Percentiles rank a stretch among this genome's conserved stretches.
These are phyloP conservation scores for Chaetoceros tenuissimus DNA, from an alignment of 108 stramenopile species.

Conservation along the genomic window DNA sequence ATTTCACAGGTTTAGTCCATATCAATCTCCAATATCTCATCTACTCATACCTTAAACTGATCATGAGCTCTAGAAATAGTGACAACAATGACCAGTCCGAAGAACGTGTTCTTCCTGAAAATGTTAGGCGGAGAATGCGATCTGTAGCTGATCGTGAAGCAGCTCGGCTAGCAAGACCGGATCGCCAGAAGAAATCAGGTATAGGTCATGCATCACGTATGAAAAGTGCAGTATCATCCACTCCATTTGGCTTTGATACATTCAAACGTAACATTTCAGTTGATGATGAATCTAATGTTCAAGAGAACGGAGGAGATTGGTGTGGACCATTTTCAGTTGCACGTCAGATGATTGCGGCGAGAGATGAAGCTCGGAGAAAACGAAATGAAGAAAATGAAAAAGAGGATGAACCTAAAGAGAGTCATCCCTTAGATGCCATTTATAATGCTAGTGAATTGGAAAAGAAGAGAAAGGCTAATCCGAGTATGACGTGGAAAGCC, in stretches of 20 bases:
- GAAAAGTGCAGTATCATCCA: constrained; percentile 63
- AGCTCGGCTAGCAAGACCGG: constrained; percentile 49
- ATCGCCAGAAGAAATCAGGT: constrained; percentile 12
- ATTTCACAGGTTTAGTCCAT: too few species aligned
- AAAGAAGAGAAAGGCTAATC: constrained; percentile 25
- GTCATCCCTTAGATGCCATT: constrained; percentile 64
- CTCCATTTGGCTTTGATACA: constrained; percentile 52
- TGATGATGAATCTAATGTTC: constrained; percentile 10
- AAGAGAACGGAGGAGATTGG: constrained; percentile 40
- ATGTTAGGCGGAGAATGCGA: constrained; percentile 58
- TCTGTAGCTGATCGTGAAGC: constrained; percentile 81
- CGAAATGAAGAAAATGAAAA: constrained; percentile 22
- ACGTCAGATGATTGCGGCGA: constrained; percentile 69
- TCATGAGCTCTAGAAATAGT: constrained; percentile 1
- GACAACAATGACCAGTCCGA: constrained; percentile 3
- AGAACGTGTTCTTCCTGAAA: constrained; percentile 7
- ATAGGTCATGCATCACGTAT: constrained; percentile 50
- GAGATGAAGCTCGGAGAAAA: constrained; percentile 58
- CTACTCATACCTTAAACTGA: too few species aligned
- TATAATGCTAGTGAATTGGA: constrained; percentile 29
- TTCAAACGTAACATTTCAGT: constrained; percentile 1
- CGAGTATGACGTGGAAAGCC: constrained; percentile 35
- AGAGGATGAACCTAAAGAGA: constrained; percentile 33
- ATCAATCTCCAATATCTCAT: too few species aligned
- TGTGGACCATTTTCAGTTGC: constrained; percentile 80